phyloP scores from a whole-genome alignment of 805 yeast species.

The Saturnispora besseyi region DNA sequence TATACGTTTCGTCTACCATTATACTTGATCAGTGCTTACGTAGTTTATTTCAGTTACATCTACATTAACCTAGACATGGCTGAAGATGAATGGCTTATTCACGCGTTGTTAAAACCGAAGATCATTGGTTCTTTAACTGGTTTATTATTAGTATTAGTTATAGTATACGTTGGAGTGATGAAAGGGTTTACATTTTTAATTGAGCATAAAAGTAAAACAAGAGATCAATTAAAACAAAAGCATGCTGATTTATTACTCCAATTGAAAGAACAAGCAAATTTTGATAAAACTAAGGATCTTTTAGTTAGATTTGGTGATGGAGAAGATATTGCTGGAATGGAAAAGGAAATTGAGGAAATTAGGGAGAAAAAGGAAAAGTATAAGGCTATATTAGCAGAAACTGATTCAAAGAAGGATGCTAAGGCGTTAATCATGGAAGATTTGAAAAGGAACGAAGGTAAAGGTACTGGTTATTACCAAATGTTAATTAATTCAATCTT shows the following conservation, averaged over 20 bases:
- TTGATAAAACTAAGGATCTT: conserved; percentile 65
- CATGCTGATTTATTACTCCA: conserved; percentile 31
- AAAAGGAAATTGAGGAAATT: conserved; percentile 36
- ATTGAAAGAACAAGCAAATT: conserved; percentile 50
- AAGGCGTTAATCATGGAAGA: conserved; percentile 12
- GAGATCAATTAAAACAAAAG: conserved; percentile 24
- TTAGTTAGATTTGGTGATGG: conserved; percentile 54
- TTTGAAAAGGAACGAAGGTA: conserved; percentile 10
- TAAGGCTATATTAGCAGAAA: conserved; percentile 27
- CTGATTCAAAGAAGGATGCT: conserved; percentile 25
- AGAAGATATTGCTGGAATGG: conserved; percentile 34
- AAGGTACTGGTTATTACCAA: conserved; percentile 17
- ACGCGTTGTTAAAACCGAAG: neutral
- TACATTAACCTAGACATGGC: conserved; percentile 6
- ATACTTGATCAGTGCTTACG: conserved; percentile 18
- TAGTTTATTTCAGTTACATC: conserved; percentile 20
- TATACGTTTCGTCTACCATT: conserved; percentile 15
- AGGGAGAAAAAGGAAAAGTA: conserved; percentile 31
- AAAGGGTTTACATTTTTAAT: conserved; percentile 18
- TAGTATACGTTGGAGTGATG: conserved; percentile 12
- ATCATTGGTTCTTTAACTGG: conserved; percentile 14
- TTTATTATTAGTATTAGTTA: neutral
- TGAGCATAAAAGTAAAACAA: conserved; percentile 15
- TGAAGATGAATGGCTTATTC: neutral
- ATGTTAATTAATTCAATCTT: conserved; percentile 36